Conservation (phyloP, 345 rosid species). For the Atalantia buxifolia region DNA sequence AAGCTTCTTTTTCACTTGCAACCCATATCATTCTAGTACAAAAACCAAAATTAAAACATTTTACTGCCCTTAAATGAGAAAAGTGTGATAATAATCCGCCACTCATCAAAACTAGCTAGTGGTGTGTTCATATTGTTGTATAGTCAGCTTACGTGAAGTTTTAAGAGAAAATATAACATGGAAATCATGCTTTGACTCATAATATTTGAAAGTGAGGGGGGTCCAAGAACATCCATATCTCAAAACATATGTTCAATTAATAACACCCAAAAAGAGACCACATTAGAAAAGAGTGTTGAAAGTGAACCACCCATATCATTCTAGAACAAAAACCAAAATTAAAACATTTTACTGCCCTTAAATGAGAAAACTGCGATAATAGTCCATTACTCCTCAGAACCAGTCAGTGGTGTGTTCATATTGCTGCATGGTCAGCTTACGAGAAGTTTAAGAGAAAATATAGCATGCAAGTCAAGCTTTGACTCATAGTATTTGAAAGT, state of each 20-base stretch:
- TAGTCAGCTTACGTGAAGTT: neutral
- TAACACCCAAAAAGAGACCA: neutral
- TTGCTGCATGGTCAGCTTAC: neutral
- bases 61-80: neutral
- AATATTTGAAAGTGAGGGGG: neutral
- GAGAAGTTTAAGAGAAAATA: neutral
- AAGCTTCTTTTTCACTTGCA: neutral
- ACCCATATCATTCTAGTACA: neutral
- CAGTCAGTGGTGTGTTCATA: neutral
- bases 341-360: neutral
- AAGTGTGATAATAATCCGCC: neutral
- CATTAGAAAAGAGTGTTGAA: neutral
- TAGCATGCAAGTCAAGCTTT: neutral
- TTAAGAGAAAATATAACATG: neutral
- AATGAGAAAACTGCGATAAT: neutral
- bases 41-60: neutral
- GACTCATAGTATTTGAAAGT: neutral
- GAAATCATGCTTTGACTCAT: neutral
- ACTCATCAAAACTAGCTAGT: neutral
- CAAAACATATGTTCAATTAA: neutral
- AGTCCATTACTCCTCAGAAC: neutral
- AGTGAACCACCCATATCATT: neutral
- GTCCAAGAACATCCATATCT: neutral
- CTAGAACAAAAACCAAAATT: neutral
- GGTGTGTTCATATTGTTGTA: neutral